These are phyloP conservation scores for Barnettozyma californica DNA, from an alignment of 805 yeast species.

Conservation along the genomic window DNA sequence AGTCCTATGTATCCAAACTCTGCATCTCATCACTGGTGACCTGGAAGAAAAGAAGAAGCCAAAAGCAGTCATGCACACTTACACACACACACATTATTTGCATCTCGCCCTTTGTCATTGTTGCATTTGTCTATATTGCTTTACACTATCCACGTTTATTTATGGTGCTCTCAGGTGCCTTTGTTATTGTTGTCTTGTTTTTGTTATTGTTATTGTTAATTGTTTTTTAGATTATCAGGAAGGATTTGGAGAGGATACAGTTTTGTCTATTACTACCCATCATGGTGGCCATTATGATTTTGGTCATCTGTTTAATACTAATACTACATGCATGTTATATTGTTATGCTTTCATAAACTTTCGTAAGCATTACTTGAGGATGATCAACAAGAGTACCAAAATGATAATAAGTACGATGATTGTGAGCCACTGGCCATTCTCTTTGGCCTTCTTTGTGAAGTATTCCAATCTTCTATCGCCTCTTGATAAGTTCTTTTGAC, in stretches of 20 bases:
- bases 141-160: neutral
- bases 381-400: constrained; percentile 37
- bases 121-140: neutral
- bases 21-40: constrained; percentile 1
- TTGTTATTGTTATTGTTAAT: neutral
- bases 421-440: constrained; percentile 45
- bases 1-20: constrained; percentile 5
- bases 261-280: neutral
- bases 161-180: neutral
- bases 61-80: neutral
- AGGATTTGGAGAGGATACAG: neutral
- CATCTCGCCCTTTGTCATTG: neutral
- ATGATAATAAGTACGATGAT: constrained; percentile 40
- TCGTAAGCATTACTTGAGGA: constrained; percentile 28
- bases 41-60: neutral
- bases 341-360: neutral
- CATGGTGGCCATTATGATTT: neutral
- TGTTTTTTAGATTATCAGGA: neutral
- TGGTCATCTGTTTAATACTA: neutral
- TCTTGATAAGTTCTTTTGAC: constrained; percentile 35
- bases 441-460: constrained; percentile 37
- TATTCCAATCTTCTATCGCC: constrained; percentile 36
- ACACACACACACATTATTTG: neutral
- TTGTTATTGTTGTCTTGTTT: neutral
- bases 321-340: neutral